Base-by-base conservation (phyloP, 176 grass and related monocot species). In the Melocanna baccifera region DNA sequence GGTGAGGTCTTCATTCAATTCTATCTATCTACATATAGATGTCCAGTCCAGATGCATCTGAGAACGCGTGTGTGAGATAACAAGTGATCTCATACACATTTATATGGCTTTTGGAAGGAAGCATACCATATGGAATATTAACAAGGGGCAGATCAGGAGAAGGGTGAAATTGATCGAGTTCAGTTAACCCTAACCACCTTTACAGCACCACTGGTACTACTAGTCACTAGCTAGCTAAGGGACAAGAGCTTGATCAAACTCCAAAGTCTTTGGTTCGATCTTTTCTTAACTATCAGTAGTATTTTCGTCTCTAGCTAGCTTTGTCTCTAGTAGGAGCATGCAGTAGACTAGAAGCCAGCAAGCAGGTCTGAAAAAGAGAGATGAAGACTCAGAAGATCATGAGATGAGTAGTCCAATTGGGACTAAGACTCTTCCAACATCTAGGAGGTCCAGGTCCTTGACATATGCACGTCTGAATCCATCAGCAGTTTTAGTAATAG, bases 1-100 rank as follows among this genome's bases (percentile, higher is more conserved):
- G 62, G 82, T 85, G 61, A 84, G 75, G 69, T 75, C 87, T 85
- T 28, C 48, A 53, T 57, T 80, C 75, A 83, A 42, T 84, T 89
- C 81, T 67, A 80, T 84, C 81, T 34, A 34, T 48, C 72, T 25
- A 62, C 9, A 28, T 42, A 29, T 30, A 32, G 37, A 13, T 75
- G 30, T 41, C 28, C 32, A 15, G 15, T 18, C 40, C 18, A 67
- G 7, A 67, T 62, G 39, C 61, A 59, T 69, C 48, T 83, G 73
- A 18, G 39, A 77, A 77, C 42, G 57, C 39, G 56, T 15, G 80
- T 73, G 18, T 15, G 80, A 56, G 74, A 64, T 61, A 29, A 50
- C 29, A 78, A 71, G 86, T 34, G 74, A 79, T 69, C 47, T 84
- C 83, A 58, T 20, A 56, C 75, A 58, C 69, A 51, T 50, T 48